Conservation (phyloP, 306 rosid species). For the Vigna radiata region DNA sequence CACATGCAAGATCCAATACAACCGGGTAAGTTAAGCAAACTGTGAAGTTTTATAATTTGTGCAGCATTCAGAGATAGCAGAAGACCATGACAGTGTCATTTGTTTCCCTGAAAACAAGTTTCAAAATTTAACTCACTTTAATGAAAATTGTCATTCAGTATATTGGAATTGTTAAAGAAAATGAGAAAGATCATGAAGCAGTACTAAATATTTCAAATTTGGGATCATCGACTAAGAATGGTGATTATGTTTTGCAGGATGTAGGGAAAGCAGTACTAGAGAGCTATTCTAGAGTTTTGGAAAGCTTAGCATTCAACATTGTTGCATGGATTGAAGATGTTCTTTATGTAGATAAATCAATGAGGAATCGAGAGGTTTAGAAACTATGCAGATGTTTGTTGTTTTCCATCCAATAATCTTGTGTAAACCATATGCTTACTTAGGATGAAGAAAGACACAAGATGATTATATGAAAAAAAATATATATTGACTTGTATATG, state of each 20-base stretch:
- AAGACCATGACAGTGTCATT: background rate
- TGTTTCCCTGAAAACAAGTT: no score
- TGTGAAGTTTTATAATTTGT: background rate
- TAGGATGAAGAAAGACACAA: constrained; percentile 23
- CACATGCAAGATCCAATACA: constrained; percentile 89
- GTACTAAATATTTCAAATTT: no score
- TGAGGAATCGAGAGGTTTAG: constrained; percentile 56
- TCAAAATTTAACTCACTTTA: no score
- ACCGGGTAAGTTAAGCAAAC: constrained; percentile 54
- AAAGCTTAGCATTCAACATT: constrained; percentile 72
- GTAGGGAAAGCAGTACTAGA: constrained; percentile 76
- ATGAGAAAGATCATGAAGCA: no score
- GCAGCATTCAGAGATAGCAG: constrained; percentile 10
- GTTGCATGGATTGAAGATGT: constrained; percentile 90
- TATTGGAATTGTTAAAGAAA: no score
- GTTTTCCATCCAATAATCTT: constrained; percentile 32
- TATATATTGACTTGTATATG: constrained; percentile 27
- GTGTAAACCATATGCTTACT: background rate
- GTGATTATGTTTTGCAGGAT: constrained; percentile 57
- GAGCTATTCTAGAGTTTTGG: constrained; percentile 80
- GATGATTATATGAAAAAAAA: constrained; percentile 16
- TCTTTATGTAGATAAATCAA: constrained; percentile 55
- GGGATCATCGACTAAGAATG: no score
- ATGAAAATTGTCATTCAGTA: no score
- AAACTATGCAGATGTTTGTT: constrained; percentile 5